phyloP scores from a whole-genome alignment of 192 early-diverging fungal genomes.

The Thoreauomyces humboldtii region DNA sequence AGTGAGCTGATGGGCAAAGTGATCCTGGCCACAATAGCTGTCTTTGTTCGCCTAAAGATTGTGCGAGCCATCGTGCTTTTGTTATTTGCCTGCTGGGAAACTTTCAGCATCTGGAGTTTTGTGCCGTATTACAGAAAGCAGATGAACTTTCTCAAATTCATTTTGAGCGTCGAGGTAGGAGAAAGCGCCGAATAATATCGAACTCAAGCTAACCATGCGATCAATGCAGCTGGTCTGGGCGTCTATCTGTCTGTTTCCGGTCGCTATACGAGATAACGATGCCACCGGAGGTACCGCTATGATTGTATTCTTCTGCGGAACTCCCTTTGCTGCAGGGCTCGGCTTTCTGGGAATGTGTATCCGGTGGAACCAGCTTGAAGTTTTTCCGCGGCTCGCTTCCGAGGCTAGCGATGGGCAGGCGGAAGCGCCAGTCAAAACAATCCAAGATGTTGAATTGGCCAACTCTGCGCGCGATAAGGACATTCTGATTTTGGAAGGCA shows the following conservation, averaged over 20 bases:
- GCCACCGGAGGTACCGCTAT: neutral
- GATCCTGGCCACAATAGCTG: neutral
- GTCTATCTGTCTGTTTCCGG: neutral
- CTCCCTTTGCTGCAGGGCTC: neutral
- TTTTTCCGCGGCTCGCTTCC: too few species aligned
- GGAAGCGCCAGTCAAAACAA: too few species aligned
- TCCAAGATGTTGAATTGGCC: too few species aligned
- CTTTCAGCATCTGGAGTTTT: neutral
- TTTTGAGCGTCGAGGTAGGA: conserved; percentile 14
- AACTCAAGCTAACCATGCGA: neutral
- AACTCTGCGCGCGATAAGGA: too few species aligned
- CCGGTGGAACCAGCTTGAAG: neutral
- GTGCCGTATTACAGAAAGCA: conserved; percentile 12
- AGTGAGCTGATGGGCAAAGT: conserved; percentile 11
- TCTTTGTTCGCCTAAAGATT: neutral
- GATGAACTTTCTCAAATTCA: conserved; percentile 14
- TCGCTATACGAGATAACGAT: neutral
- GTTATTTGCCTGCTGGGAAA: neutral
- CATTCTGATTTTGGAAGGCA: too few species aligned
- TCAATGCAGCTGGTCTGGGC: conserved; percentile 12
- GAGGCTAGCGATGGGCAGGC: too few species aligned
- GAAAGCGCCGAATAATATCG: too few species aligned
- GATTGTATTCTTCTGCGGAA: conserved; percentile 9
- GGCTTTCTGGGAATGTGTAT: neutral
- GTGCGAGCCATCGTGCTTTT: conserved; percentile 2